Base-by-base conservation (phyloP, 2,329 filamentous ascomycete genomes). In the Fusarium sp. region DNA sequence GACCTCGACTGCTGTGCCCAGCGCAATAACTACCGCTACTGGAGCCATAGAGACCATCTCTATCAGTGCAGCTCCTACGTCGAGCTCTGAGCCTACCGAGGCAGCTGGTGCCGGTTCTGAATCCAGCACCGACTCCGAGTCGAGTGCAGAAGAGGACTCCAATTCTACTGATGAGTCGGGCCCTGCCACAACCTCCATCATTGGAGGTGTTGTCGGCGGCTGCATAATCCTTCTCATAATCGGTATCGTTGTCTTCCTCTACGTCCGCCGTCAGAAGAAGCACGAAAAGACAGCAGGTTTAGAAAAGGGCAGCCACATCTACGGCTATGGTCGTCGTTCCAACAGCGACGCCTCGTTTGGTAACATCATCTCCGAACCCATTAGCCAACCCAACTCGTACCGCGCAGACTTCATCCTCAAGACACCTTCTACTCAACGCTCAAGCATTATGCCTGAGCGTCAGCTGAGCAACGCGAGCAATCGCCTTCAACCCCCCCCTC, bases 341-440 rank as follows among this genome's bases (percentile, higher is more conserved):
- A 68, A 63, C 55, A 72, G 65, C 46, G 61, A 67, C 9, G 63
- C 63, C 36, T 66, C 63, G n/a, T 65, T 70, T 37, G 64, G 68
- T 37, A 81, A 81, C 66, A 79, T 86, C 67, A 81, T 88, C 65
- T 86, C 83, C 60, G 81, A 87, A 66, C 78, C 88, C 56, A 79
- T 88, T 53, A 75, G 82, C 42, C 71, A 75, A 50, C 67, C 73
- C 19, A 73, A 77, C 65, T 72, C 72, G 33, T 75, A 80, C 56
- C 79, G 83, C 48, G 80, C 78, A 33, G 84, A 86, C 67, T 86
- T 86, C 65, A 80, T 82, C 36, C 81, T 79, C 67, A 78, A 78
- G 49, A 68, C 63, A 7, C 61, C 71, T 37, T 63, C 63, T 23
- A 49, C 60, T 32, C 45, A 48, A 44, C 45, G 53, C 48, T 57